Evolutionary conservation across 352 stramenopile genomes (phyloP), one percentile per base, ranked within the genome.

Genomic region (Phytophthora gonapodyides): DNA sequence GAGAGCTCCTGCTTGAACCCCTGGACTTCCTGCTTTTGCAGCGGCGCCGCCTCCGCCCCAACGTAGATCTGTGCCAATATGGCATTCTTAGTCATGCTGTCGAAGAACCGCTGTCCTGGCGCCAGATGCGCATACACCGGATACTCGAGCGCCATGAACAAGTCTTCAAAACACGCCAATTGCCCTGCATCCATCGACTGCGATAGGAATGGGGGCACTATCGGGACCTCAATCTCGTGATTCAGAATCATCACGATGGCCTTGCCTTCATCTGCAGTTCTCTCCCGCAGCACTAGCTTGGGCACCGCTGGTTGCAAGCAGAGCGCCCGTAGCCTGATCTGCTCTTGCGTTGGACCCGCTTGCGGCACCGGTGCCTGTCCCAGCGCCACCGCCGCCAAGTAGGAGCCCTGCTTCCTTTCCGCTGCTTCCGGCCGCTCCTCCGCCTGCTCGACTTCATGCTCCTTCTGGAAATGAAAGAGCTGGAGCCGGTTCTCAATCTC

Each of bases 91-190:
- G 56, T 9, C 9, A 64, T 35, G 12, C 35, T 41, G 5, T 11
- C 15, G 1, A 4, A 1, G 10, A 58, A 58, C 0, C 34, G 7
- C 7, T 65, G 57, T 1, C 47, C 48, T 11, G 41, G 33, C 6
- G 12, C 16, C 11, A 65, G 8, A 35, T 65, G 57, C 3, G 42
- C 57, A 31, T 65, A 59, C 3, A 59, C 0, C 11, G 57, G 57
- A 8, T 57, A 57, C 27, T 64, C 38, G 6, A 57, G 45, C 1
- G 31, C 17, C 8, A 54, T 12, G 8, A 55, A 65, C 2, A 59
- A 36, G 27, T 65, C 48, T 7, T 40, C 42, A 16, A 59, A 65
- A 3, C 6, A 7, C 0, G 57, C 49, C 1, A 59, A 7, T 8
- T 65, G 33, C 5, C 24, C 7, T 0, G 24, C 33, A 7, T 15